Percentiles rank a stretch among this genome's conserved stretches.
phyloP scores from a whole-genome alignment of 176 grass and related monocot genomes.

The Themeda triandra region DNA sequence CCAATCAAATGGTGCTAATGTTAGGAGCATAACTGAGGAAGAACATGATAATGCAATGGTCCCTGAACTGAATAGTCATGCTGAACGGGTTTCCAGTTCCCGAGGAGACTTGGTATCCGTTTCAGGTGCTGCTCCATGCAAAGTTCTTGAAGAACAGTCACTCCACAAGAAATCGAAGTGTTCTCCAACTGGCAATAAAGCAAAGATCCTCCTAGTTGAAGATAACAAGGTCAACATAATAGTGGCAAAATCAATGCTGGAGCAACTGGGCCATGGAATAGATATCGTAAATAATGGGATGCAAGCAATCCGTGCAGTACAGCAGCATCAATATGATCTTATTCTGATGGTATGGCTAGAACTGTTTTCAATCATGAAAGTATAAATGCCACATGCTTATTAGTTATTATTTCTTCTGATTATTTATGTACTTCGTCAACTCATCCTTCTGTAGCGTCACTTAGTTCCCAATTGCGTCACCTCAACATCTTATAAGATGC shows the following conservation, averaged over 20 bases:
- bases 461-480: slow-evolving; percentile 11
- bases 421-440: slow-evolving; percentile 3
- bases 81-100: slow-evolving; percentile 47
- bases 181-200: slow-evolving; percentile 27
- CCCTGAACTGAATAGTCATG: slow-evolving; percentile 38
- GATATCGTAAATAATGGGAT: slow-evolving; percentile 79
- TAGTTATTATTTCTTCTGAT: slow-evolving; percentile 13
- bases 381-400: neutral
- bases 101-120: slow-evolving; percentile 31
- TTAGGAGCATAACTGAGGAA: slow-evolving; percentile 38
- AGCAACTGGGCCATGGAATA: slow-evolving; percentile 69
- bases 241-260: slow-evolving; percentile 88
- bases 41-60: slow-evolving; percentile 22
- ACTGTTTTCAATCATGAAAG: slow-evolving; percentile 18
- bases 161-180: slow-evolving; percentile 50
- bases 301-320: slow-evolving; percentile 80
- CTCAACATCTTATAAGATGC: slow-evolving; percentile 15
- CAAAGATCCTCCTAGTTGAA: slow-evolving; percentile 85
- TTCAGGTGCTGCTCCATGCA: slow-evolving; percentile 33
- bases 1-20: slow-evolving; percentile 23
- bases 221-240: slow-evolving; percentile 93
- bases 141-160: slow-evolving; percentile 25
- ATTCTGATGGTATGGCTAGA: slow-evolving; percentile 76
- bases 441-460: slow-evolving; percentile 10
- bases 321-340: slow-evolving; percentile 64